Conservation (phyloP, 2,329 filamentous ascomycete species). For the Clarireedia monteithiana region DNA sequence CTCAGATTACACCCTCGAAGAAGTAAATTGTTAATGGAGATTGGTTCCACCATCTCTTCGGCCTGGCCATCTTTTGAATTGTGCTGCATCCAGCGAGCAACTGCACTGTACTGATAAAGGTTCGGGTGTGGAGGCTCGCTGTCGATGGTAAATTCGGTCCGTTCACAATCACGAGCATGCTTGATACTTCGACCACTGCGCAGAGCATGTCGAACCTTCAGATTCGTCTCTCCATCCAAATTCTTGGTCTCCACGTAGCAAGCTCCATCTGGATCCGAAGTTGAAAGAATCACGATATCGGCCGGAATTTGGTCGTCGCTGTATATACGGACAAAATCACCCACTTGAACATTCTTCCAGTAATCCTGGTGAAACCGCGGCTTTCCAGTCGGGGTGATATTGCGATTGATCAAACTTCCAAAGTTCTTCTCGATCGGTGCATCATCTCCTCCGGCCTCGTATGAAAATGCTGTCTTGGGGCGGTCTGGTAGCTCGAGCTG, state of each 20-base stretch:
- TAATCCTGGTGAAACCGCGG: constrained; percentile 86
- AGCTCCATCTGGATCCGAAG: constrained; percentile 85
- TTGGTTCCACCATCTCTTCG: constrained; percentile 80
- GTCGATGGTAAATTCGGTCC: constrained; percentile 77
- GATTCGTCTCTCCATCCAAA: constrained; percentile 92
- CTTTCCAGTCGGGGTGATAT: constrained; percentile 54
- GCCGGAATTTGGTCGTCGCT: constrained; percentile 94
- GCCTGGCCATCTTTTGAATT: constrained; percentile 54
- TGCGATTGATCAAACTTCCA: constrained; percentile 67
- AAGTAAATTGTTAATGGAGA: constrained; percentile 90
- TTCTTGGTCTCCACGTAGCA: constrained; percentile 99
- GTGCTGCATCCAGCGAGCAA: constrained; percentile 76
- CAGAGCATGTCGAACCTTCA: constrained; percentile 89
- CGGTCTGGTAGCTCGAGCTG: constrained; percentile 22
- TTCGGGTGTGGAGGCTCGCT: constrained; percentile 90
- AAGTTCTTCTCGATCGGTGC: constrained; percentile 38
- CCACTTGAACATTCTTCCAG: constrained; percentile 94
- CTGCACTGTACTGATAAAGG: constrained; percentile 89
- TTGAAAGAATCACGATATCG: constrained; percentile 85
- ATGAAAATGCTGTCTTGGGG: constrained; percentile 31
- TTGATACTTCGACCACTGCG: constrained; percentile 75
- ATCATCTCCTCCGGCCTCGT: constrained; percentile 34
- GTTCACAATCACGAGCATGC: constrained; percentile 88
- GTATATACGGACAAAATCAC: constrained; percentile 93
- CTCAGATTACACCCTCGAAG: constrained; percentile 87